phyloP scores from a whole-genome alignment of 805 yeast species.

The Saturnispora sekii region DNA sequence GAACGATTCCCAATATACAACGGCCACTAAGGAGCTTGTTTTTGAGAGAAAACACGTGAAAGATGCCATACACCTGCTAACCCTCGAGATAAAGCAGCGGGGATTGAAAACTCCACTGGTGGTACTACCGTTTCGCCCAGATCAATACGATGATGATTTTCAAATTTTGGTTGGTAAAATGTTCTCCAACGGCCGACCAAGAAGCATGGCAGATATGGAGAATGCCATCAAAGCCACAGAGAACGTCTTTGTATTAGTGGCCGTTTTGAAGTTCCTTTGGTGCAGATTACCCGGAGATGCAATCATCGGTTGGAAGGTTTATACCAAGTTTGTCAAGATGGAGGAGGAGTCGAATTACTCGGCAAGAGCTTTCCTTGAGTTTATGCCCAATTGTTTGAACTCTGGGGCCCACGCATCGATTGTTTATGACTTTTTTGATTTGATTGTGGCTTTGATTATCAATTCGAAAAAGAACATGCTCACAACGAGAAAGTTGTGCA shows the following conservation, averaged over 20 bases:
- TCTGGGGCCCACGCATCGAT: conserved; percentile 86
- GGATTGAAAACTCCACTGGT: conserved; percentile 68
- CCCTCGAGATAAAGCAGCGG: conserved; percentile 59
- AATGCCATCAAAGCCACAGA: conserved; percentile 35
- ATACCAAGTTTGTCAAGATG: conserved; percentile 53
- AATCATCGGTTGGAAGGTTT: conserved; percentile 79
- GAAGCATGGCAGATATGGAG: conserved; percentile 32
- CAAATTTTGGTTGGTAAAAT: conserved; percentile 50
- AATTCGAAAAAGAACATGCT: conserved; percentile 70
- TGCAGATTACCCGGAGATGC: conserved; percentile 71
- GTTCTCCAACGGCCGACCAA: conserved; percentile 37
- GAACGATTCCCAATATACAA: conserved; percentile 20
- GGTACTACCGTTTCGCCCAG: conserved; percentile 69
- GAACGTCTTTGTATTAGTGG: conserved; percentile 63
- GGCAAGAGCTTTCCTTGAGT: conserved; percentile 60
- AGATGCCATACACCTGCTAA: conserved; percentile 57
- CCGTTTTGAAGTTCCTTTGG: conserved; percentile 80
- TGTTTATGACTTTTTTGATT: conserved; percentile 78
- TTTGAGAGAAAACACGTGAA: conserved; percentile 59
- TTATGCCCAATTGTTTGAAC: conserved; percentile 76
- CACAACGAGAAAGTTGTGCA: conserved; percentile 70
- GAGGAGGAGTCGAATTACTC: conserved; percentile 64
- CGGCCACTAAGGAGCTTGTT: conserved; percentile 26
- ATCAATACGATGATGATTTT: conserved; percentile 47
- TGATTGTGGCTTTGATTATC: conserved; percentile 66